Percentiles rank a stretch among this genome's conserved stretches.
Evolutionary conservation across 23 red algal species (phyloP).

Genomic region (Pyropia yezoensis): DNA sequence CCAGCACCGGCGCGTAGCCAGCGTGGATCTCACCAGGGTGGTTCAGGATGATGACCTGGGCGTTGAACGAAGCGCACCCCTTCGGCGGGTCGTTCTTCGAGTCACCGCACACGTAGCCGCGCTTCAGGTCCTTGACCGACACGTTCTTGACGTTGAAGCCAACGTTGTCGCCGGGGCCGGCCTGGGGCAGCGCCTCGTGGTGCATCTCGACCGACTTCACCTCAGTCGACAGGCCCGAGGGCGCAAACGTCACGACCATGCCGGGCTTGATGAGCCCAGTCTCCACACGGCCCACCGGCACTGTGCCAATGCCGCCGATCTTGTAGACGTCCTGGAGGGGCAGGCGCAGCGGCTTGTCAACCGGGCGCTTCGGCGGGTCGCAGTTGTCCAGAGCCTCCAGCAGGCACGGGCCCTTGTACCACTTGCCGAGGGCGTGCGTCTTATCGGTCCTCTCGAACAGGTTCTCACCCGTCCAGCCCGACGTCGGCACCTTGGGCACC

Average conservation of each 20-base stretch:
- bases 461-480: conserved; percentile 78
- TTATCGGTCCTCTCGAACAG: conserved; percentile 28
- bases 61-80: conserved; percentile 55
- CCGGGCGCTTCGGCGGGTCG: conserved; percentile 18
- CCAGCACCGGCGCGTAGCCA: conserved; percentile 89
- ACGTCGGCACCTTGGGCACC: conserved; percentile 65
- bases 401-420: conserved; percentile 81
- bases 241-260: conserved; percentile 80
- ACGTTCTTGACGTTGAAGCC: conserved; percentile 99
- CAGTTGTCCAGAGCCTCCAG: conserved; percentile 58
- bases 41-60: conserved; percentile 94
- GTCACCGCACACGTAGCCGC: conserved; percentile 82
- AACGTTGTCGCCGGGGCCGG: conserved; percentile 96
- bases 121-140: conserved; percentile 78
- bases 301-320: conserved; percentile 97
- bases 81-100: conserved; percentile 73
- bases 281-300: conserved; percentile 96
- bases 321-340: conserved; percentile 98
- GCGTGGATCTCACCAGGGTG: conserved; percentile 95
- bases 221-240: conserved; percentile 74
- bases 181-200: conserved; percentile 79
- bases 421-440: conserved; percentile 53
- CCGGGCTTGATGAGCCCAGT: conserved; percentile 90
- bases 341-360: conserved; percentile 61
- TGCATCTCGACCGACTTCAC: conserved; percentile 99